Conservation (phyloP, 257 asterid genomes). For the Sherardia arvensis region DNA sequence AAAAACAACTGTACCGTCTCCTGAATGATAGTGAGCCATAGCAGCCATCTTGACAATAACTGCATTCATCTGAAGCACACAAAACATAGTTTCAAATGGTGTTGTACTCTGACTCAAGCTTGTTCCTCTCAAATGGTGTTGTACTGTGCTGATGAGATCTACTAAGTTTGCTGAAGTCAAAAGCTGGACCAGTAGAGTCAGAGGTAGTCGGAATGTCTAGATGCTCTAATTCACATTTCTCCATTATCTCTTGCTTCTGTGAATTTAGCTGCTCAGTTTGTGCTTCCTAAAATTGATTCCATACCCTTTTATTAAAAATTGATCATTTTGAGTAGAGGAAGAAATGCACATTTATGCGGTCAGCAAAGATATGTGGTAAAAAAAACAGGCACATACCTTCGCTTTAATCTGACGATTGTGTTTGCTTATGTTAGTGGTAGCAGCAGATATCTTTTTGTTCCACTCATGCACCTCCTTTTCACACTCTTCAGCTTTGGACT, state of each 20-base stretch:
- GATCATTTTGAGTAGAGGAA: not conserved
- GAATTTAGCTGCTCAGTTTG: constrained; percentile 70
- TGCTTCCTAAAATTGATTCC: constrained; percentile 52
- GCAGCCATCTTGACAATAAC: too few relatives aligned
- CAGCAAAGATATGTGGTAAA: not conserved
- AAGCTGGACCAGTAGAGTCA: constrained; percentile 65
- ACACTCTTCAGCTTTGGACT: constrained; percentile 71
- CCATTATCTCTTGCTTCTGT: constrained; percentile 75
- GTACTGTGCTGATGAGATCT: constrained; percentile 65
- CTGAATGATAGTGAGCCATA: too few relatives aligned
- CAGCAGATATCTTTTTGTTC: constrained; percentile 82
- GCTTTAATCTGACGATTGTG: constrained; percentile 85
- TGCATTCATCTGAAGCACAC: too few relatives aligned
- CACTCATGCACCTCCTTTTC: constrained; percentile 74
- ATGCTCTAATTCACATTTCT: constrained; percentile 79
- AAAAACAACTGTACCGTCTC: too few relatives aligned
- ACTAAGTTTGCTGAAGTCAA: constrained; percentile 69
- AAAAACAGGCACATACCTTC: constrained; percentile 53
- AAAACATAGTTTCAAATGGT: too few relatives aligned
- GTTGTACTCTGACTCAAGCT: constrained; percentile 87
- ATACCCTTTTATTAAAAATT: not conserved
- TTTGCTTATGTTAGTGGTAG: constrained; percentile 79
- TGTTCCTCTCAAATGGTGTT: constrained; percentile 72
- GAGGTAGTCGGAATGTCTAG: constrained; percentile 60
- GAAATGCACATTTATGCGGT: not conserved